Percentiles rank a stretch among this genome's conserved stretches.
These are phyloP conservation scores for Arthroderma uncinatum DNA, from an alignment of 2,329 filamentous ascomycete genomes.

Conservation along the genomic window DNA sequence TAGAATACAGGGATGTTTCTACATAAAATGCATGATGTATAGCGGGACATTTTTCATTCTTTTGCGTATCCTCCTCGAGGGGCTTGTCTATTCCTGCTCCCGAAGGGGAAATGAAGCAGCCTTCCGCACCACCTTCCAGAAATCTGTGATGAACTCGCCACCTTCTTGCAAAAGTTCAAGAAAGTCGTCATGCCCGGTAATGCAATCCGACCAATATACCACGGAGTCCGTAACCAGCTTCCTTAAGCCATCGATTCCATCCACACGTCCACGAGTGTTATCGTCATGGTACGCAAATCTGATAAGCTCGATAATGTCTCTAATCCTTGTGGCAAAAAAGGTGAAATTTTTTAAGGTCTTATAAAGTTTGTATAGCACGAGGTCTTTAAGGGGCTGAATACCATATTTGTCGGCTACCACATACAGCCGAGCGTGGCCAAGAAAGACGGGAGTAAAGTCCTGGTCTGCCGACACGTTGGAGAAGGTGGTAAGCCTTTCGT, in stretches of 20 bases:
- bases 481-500: not conserved
- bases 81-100: too few relatives aligned
- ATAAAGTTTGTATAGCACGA: constrained; percentile 27
- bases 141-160: constrained; percentile 4
- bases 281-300: not conserved
- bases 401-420: constrained; percentile 33
- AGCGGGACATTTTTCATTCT: too few relatives aligned
- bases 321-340: constrained; percentile 16
- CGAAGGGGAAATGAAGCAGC: too few relatives aligned
- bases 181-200: not conserved
- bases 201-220: not conserved
- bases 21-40: too few relatives aligned
- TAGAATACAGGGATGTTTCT: too few relatives aligned
- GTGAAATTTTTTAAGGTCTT: constrained; percentile 23
- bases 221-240: not conserved
- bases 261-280: not conserved
- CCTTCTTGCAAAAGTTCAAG: not conserved
- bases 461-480: constrained; percentile 11
- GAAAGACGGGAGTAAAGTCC: constrained; percentile 27
- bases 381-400: constrained; percentile 23
- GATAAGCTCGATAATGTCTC: not conserved
- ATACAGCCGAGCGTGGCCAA: constrained; percentile 32
- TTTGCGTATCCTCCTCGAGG: too few relatives aligned
- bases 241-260: not conserved
- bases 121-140: not conserved